Evolutionary conservation across 1,284 basidiomycete genomes (phyloP), one percentile per base, ranked within the genome.

Genomic region (Entoloma clypeatum): DNA sequence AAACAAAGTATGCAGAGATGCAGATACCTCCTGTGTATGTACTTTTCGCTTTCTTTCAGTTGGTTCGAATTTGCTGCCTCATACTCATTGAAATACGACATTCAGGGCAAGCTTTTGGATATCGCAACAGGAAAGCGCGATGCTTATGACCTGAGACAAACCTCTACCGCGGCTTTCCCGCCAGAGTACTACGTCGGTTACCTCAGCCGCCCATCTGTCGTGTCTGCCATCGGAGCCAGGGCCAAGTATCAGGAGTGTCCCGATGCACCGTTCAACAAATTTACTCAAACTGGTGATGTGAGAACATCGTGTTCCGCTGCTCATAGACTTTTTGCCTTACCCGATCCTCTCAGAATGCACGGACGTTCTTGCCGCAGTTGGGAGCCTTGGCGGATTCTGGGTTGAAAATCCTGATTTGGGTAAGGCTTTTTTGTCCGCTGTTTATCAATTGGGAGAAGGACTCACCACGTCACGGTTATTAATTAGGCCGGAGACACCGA

Each of bases 401-500:
- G n/a, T 53, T 81, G 40, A 77, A 74, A 56, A 69, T 74, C 18
- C 62, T 82, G 6, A 73, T 81, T 30, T 81, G 79, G 79, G 79
- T 78, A 54, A 18, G 68, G 45, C 14, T 5, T 8, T 10, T n/a
- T n/a, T n/a, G n/a, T n/a, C 3, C 3, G 28, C 11, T 22, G 7
- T 30, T 2, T 21, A 13, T 13, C 13, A 41, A 33, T n/a, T 23
- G n/a, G 8, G 19, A 19, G 7, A 26, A 23, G 22, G n/a, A 26
- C 9, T n/a, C n/a, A n/a, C n/a, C n/a, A n/a, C n/a, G n/a, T n/a
- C n/a, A n/a, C n/a, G n/a, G n/a, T n/a, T n/a, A n/a, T n/a, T n/a
- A n/a, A n/a, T 22, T 30, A 81, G 79, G 77, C 77, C 28, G 80
- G 79, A 10, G 79, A 82, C 48, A 71, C 77, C 27, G 79, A 82